Conservation (phyloP, 352 stramenopile species). For the Phytopythium vexans region DNA sequence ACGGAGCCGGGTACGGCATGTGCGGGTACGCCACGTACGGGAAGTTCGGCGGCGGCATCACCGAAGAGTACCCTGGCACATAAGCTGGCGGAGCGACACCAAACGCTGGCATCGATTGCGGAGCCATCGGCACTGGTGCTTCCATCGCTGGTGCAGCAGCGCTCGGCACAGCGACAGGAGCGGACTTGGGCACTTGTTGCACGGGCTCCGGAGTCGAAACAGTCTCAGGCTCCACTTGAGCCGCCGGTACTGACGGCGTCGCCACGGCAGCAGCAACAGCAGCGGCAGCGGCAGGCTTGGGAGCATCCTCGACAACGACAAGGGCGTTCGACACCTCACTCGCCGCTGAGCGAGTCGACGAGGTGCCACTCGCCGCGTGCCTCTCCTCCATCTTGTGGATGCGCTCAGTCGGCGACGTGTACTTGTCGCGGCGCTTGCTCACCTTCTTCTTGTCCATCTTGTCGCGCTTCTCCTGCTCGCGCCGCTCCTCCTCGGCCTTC, state of each 20-base stretch:
- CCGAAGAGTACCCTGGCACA: slow-evolving; percentile 26
- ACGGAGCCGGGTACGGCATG: slow-evolving; percentile 35
- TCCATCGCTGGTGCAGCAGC: slow-evolving; percentile 7
- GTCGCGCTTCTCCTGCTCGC: slow-evolving; percentile 31
- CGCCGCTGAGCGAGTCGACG: slow-evolving; percentile 9
- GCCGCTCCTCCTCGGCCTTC: slow-evolving; percentile 35
- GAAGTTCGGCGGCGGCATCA: slow-evolving; percentile 13
- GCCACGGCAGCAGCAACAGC: slow-evolving; percentile 8
- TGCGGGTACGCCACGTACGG: slow-evolving; percentile 33
- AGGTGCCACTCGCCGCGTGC: slow-evolving; percentile 13
- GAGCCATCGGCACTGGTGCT: slow-evolving; percentile 3
- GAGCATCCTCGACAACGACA: slow-evolving; percentile 40
- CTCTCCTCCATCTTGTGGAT: slow-evolving; percentile 46
- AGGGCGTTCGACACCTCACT: slow-evolving; percentile 41
- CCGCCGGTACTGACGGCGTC: slow-evolving; percentile 2
- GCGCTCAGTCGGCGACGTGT: slow-evolving; percentile 46
- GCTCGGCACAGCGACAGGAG: not conserved
- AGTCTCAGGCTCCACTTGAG: not conserved
- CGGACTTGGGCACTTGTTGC: not conserved
- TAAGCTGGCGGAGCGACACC: slow-evolving; percentile 24
- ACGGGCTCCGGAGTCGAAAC: not conserved
- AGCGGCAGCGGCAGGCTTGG: slow-evolving; percentile 2
- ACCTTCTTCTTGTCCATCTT: slow-evolving; percentile 47
- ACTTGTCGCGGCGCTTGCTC: slow-evolving; percentile 55
- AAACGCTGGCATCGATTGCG: slow-evolving; percentile 21